phyloP scores from a whole-genome alignment of 139 green algal genomes.

The Chlorella sorokiniana region DNA sequence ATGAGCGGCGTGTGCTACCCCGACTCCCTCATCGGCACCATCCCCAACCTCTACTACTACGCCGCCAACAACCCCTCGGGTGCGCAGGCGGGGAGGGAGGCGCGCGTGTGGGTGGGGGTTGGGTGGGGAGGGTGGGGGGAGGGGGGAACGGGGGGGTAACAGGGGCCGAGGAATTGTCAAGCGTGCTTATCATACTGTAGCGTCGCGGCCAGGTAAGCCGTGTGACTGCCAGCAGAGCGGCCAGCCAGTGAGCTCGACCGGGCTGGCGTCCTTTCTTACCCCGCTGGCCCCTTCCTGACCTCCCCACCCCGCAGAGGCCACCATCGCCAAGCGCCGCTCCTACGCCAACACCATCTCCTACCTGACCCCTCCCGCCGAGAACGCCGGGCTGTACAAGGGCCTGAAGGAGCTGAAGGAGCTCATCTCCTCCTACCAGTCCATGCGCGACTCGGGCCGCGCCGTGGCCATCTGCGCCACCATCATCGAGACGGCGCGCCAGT shows the following conservation, averaged over 20 bases:
- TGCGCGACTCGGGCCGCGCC: constrained; percentile 87
- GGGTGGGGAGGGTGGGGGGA: neutral
- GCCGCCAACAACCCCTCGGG: constrained; percentile 98
- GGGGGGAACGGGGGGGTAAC: too few species aligned
- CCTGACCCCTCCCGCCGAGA: constrained; percentile 98
- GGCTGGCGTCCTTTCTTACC: neutral
- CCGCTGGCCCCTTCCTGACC: neutral
- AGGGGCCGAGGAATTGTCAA: too few species aligned
- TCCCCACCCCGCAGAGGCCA: constrained; percentile 73
- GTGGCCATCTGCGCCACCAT: constrained; percentile 94
- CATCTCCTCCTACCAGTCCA: constrained; percentile 91
- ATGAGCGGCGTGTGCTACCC: constrained; percentile 98
- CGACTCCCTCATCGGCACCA: constrained; percentile 94
- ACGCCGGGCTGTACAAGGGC: constrained; percentile 98
- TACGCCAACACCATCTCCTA: constrained; percentile 99
- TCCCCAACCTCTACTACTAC: constrained; percentile 99
- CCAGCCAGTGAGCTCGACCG: too few species aligned
- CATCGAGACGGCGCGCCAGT: constrained; percentile 93
- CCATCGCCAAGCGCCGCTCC: constrained; percentile 97
- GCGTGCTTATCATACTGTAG: too few species aligned
- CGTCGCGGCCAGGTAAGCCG: too few species aligned
- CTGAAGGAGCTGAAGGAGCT: constrained; percentile 95
- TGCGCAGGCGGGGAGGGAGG: neutral
- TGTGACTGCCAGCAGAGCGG: too few species aligned
- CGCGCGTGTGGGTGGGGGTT: neutral